These are phyloP conservation scores for Kockiozyma suomiensis DNA, from an alignment of 805 yeast species.

Conservation along the genomic window DNA sequence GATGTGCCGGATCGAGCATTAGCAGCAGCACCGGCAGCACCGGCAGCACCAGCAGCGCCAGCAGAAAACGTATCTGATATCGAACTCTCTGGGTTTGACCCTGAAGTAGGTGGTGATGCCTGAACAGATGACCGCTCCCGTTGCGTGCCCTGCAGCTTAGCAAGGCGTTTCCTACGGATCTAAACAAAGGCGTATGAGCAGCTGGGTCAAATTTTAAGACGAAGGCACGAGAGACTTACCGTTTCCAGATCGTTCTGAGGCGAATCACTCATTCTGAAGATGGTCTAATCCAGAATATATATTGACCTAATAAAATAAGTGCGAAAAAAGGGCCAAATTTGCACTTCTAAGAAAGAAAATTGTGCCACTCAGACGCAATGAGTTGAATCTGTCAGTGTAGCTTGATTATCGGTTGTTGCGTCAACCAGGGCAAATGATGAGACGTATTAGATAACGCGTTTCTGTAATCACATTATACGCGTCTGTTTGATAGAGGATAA, in stretches of 20 bases:
- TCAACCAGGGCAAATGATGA: too few species aligned
- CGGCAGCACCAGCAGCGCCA: slow-evolving; percentile 13
- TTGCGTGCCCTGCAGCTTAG: slow-evolving; percentile 46
- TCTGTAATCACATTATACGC: not conserved
- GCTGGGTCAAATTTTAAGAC: not conserved
- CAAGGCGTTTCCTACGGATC: slow-evolving; percentile 57
- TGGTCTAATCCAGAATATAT: slow-evolving; percentile 39
- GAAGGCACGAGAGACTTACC: slow-evolving; percentile 5
- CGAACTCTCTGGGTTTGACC: too few species aligned
- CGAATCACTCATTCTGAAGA: slow-evolving; percentile 71
- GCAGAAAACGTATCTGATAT: not conserved
- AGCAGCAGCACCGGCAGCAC: not conserved
- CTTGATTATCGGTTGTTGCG: too few species aligned
- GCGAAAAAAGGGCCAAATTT: not conserved
- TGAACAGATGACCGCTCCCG: slow-evolving; percentile 16
- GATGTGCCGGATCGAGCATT: slow-evolving; percentile 8
- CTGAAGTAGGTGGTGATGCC: slow-evolving; percentile 12
- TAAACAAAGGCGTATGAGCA: not conserved
- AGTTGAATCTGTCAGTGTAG: too few species aligned
- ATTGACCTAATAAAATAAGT: too few species aligned
- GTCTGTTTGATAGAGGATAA: too few species aligned
- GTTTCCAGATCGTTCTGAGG: slow-evolving; percentile 41
- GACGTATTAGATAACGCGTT: too few species aligned
- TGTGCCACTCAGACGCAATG: too few species aligned
- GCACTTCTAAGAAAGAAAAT: not conserved